A percentile compares a stretch with the other conserved stretches of the same genome.
These are phyloP conservation scores for Nicotiana tomentosiformis DNA, from an alignment of 257 asterid genomes.

Conservation along the genomic window DNA sequence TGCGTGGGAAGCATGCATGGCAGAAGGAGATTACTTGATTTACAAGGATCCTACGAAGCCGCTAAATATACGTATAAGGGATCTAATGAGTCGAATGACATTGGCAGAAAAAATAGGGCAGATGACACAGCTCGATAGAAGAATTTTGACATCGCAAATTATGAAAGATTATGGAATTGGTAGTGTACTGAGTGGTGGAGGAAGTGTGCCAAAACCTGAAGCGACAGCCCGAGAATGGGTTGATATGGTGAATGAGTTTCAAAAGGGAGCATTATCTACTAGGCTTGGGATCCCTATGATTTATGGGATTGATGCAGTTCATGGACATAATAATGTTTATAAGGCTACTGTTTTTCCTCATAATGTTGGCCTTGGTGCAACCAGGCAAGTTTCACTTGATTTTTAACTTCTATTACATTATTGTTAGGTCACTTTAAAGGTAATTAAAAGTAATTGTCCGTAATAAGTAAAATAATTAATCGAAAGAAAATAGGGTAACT, in stretches of 20 bases:
- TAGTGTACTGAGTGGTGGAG: conserved; percentile 6
- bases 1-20: not conserved
- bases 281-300: conserved; percentile 44
- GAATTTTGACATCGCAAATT: not conserved
- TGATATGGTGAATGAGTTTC: conserved; percentile 39
- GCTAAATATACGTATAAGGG: conserved; percentile 1
- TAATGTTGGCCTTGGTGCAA: conserved; percentile 46
- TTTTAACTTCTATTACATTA: not conserved
- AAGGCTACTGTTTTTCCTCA: conserved; percentile 45
- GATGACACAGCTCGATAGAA: conserved; percentile 24
- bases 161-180: conserved; percentile 22
- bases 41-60: conserved; percentile 23
- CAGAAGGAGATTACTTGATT: not conserved
- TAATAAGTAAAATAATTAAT: too few species aligned
- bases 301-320: conserved; percentile 51
- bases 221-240: conserved; percentile 17
- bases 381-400: conserved; percentile 22
- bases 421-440: too few species aligned
- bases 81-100: conserved; percentile 18
- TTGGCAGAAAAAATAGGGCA: conserved; percentile 24
- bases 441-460: too few species aligned
- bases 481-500: too few species aligned
- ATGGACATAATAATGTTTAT: conserved; percentile 41
- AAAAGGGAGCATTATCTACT: conserved; percentile 35
- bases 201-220: conserved; percentile 12